phyloP scores from a whole-genome alignment of 495 filamentous ascomycete species.

The Penicillium mononematosum region DNA sequence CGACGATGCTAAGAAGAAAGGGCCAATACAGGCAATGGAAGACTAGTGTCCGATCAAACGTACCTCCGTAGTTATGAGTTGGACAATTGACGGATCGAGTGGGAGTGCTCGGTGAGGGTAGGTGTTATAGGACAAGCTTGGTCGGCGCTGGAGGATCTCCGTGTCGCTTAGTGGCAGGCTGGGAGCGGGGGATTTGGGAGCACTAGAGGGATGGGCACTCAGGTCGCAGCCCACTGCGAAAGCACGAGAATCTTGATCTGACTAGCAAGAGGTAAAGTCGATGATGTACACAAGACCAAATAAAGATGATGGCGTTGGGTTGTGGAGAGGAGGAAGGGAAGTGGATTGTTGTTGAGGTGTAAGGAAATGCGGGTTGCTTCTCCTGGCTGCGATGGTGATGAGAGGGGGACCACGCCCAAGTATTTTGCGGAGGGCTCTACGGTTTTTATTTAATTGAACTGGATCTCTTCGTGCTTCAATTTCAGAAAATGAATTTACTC shows the following conservation, averaged over 20 bases:
- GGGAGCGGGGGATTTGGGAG: slow-evolving; percentile 37
- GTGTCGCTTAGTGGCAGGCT: slow-evolving; percentile 49
- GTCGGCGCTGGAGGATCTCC: slow-evolving; percentile 40
- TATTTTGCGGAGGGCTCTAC: neutral
- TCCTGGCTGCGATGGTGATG: slow-evolving; percentile 36
- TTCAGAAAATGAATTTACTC: slow-evolving; percentile 2
- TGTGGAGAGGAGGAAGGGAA: slow-evolving; percentile 16
- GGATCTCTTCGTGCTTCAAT: neutral
- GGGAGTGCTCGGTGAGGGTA: slow-evolving; percentile 15
- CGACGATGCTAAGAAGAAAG: slow-evolving; percentile 17
- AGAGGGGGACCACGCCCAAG: slow-evolving; percentile 12
- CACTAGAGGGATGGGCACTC: slow-evolving; percentile 19
- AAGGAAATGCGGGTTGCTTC: slow-evolving; percentile 32
- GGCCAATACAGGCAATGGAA: slow-evolving; percentile 9
- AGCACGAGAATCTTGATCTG: slow-evolving; percentile 6
- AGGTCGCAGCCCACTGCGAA: slow-evolving; percentile 19
- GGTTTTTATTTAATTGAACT: neutral
- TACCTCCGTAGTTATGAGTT: slow-evolving; percentile 21
- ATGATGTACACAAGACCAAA: slow-evolving; percentile 6
- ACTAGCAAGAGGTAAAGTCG: slow-evolving; percentile 2
- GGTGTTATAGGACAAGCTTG: slow-evolving; percentile 35
- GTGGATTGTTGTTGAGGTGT: slow-evolving; percentile 27
- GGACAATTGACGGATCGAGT: slow-evolving; percentile 24
- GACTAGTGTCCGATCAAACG: slow-evolving; percentile 5
- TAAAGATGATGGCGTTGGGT: slow-evolving; percentile 12